Conservation (phyloP, 768 basidiomycete species). For the Mycena filopes region DNA sequence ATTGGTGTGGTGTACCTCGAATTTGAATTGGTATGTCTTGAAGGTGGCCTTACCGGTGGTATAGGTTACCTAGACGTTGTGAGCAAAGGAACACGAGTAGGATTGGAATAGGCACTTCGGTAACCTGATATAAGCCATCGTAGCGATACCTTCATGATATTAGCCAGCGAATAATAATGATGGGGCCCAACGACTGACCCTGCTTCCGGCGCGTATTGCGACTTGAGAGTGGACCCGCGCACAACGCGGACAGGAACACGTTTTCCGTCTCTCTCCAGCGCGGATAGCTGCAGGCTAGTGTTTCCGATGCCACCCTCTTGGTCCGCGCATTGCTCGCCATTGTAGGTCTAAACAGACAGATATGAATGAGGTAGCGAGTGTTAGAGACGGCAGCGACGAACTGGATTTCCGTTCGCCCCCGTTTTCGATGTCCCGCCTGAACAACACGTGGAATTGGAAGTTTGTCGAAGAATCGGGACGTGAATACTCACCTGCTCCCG, state of each 20-base stretch:
- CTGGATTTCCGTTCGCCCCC: neutral
- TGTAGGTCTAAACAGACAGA: neutral
- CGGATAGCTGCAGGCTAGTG: slow-evolving; percentile 40
- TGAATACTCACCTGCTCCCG: slow-evolving; percentile 2
- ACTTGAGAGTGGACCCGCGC: slow-evolving; percentile 34
- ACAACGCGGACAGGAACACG: slow-evolving; percentile 50
- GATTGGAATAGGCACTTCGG: slow-evolving; percentile 17
- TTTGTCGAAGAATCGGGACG: neutral
- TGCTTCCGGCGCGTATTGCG: slow-evolving; percentile 36
- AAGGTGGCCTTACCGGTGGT: slow-evolving; percentile 35
- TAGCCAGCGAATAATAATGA: too few relatives aligned
- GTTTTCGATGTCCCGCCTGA: neutral
- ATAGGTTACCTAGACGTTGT: slow-evolving; percentile 28
- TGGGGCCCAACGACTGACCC: slow-evolving; percentile 39
- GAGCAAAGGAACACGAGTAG: neutral
- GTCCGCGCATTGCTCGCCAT: slow-evolving; percentile 46
- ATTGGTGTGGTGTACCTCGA: slow-evolving; percentile 27
- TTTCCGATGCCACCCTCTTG: slow-evolving; percentile 39
- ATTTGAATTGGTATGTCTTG: slow-evolving; percentile 37
- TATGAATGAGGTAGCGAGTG: neutral
- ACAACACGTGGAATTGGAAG: too few relatives aligned
- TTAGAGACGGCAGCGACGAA: neutral
- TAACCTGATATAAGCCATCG: slow-evolving; percentile 40
- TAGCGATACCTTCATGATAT: slow-evolving; percentile 43
- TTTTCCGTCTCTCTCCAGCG: slow-evolving; percentile 10